phyloP scores from a whole-genome alignment of 2,329 filamentous ascomycete species.

The Scopulariopsis brevicaulis region DNA sequence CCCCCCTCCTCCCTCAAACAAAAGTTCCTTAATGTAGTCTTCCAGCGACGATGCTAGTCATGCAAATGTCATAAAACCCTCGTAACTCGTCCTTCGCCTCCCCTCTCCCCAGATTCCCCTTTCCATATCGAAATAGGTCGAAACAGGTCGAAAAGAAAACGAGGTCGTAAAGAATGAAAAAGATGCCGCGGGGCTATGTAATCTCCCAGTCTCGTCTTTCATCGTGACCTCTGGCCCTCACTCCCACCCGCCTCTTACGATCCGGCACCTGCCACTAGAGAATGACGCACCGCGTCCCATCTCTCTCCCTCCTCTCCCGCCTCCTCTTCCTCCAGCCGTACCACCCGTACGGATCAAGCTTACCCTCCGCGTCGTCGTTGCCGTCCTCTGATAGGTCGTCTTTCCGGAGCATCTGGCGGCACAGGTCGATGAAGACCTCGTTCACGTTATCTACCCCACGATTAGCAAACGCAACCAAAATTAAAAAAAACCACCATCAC shows the following conservation, averaged over 20 bases:
- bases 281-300: not conserved
- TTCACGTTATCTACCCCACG: slow-evolving; percentile 60
- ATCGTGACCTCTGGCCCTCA: not conserved
- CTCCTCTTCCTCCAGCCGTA: not conserved
- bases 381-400: slow-evolving; percentile 38
- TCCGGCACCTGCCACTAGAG: not conserved
- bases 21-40: not conserved
- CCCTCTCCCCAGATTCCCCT: not conserved
- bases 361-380: slow-evolving; percentile 1
- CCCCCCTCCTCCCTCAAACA: not conserved
- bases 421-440: slow-evolving; percentile 78
- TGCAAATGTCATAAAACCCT: not conserved
- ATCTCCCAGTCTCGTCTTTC: not conserved
- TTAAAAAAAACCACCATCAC: too few relatives aligned
- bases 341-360: not conserved
- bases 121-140: not conserved
- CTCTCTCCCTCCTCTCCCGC: not conserved
- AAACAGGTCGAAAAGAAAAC: not conserved
- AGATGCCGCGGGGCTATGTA: not conserved
- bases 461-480: not conserved
- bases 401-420: slow-evolving; percentile 69
- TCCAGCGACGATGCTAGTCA: not conserved
- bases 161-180: not conserved
- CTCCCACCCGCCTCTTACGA: not conserved
- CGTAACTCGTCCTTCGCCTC: not conserved